Conservation (phyloP, 2,329 filamentous ascomycete genomes). For the Ceratocystis albifundus region DNA sequence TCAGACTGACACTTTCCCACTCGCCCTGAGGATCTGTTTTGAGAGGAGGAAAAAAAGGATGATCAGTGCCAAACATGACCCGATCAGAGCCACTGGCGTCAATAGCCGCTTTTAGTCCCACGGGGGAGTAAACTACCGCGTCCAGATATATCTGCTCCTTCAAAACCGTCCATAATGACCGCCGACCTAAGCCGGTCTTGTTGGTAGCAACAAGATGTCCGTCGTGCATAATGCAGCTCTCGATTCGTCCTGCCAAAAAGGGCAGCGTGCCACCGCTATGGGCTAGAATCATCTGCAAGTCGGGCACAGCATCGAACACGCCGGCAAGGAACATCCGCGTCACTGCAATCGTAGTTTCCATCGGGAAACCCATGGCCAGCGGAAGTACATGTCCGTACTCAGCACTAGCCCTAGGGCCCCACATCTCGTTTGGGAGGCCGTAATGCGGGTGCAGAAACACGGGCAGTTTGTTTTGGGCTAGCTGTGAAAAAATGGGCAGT, state of each 20-base stretch:
- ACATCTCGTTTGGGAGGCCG: conserved; percentile 68
- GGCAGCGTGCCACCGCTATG: conserved; percentile 83
- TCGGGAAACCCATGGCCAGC: conserved; percentile 73
- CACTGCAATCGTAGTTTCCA: conserved; percentile 87
- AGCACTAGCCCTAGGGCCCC: conserved; percentile 53
- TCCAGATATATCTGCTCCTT: conserved; percentile 74
- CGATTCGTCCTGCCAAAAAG: conserved; percentile 76
- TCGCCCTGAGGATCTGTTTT: conserved; percentile 48
- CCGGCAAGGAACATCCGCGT: conserved; percentile 77
- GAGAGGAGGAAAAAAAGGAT: conserved; percentile 75
- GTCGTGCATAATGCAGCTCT: conserved; percentile 78
- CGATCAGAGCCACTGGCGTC: conserved; percentile 56
- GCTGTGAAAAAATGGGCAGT: conserved; percentile 57
- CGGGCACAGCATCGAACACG: conserved; percentile 65
- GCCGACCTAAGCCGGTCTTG: conserved; percentile 38
- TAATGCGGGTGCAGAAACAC: conserved; percentile 90
- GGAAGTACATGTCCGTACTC: conserved; percentile 83
- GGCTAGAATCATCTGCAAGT: conserved; percentile 64
- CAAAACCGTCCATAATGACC: conserved; percentile 46
- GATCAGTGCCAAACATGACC: conserved; percentile 71
- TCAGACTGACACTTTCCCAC: conserved; percentile 56
- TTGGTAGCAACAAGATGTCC: conserved; percentile 57
- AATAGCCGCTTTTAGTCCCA: conserved; percentile 59
- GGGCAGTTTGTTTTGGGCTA: conserved; percentile 53
- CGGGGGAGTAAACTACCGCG: conserved; percentile 70